These are phyloP conservation scores for Petunia axillaris DNA, from an alignment of 257 asterid species.

Conservation along the genomic window DNA sequence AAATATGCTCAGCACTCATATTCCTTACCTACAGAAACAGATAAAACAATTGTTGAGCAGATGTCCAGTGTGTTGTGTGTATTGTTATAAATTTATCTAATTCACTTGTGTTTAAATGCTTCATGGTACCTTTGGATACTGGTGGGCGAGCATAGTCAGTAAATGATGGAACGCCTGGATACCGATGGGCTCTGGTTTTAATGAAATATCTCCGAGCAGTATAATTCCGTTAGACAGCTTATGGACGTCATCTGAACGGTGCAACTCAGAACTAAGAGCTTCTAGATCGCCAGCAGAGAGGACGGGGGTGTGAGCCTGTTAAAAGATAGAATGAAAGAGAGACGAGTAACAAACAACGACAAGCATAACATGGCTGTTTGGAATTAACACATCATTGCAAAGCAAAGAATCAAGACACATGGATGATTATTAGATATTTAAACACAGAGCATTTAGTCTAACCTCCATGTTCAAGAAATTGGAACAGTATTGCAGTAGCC, in stretches of 20 bases:
- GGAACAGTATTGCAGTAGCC: conserved; percentile 89
- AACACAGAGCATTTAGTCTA: conserved; percentile 36
- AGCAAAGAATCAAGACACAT: too few relatives aligned
- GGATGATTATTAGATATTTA: too few relatives aligned
- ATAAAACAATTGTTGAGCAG: neutral
- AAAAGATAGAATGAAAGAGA: neutral
- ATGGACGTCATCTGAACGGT: conserved; percentile 78
- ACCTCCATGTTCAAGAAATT: conserved; percentile 80
- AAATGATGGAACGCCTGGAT: conserved; percentile 64
- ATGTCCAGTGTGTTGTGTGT: neutral
- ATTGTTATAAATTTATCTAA: too few relatives aligned
- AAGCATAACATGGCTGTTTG: neutral
- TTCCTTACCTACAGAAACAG: conserved; percentile 64
- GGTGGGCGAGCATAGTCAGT: conserved; percentile 68
- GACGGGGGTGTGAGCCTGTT: conserved; percentile 62
- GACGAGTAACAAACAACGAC: neutral
- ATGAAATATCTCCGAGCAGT: conserved; percentile 78
- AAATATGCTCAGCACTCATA: conserved; percentile 81
- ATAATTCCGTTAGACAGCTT: conserved; percentile 80
- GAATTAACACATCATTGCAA: neutral
- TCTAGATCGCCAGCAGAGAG: conserved; percentile 71
- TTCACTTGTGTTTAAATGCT: neutral
- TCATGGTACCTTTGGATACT: conserved; percentile 77
- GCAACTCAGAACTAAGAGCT: conserved; percentile 64
- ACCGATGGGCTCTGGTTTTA: conserved; percentile 58